Base-by-base conservation (phyloP, 768 basidiomycete species). In the Lentinula aciculospora region DNA sequence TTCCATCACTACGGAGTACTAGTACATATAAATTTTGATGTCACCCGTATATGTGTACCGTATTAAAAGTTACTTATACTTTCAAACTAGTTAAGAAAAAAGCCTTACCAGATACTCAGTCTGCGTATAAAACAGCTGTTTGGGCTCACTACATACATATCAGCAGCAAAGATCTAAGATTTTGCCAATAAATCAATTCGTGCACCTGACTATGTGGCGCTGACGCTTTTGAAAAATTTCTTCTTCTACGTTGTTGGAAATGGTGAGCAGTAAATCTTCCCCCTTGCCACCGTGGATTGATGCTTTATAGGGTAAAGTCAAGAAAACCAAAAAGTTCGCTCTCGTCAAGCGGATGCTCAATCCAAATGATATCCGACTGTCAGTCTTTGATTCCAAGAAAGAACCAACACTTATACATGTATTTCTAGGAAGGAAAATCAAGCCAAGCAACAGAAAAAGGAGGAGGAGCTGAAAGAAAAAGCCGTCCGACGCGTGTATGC, bases 271-370 rank as follows among this genome's bases (percentile, higher is more conserved):
- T 19, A 9, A 19, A 19, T 36, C 36, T 32, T 4, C 4, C 36
- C 31, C 19, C 19, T 36, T 23, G 3, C 23, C 10, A 13, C 13
- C 23, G 7, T 44, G 3, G 8, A 13, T 3, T 21, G 3, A 21
- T 25, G 21, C 3, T 15, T n/a, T n/a, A 2, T 19, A 97, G 94
- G 91, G 85, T 12, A 94, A 85, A 72, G 92, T 91, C 28, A 93
- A 92, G 71, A 96, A 94, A 71, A 95, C 94, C 1, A 81, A 94
- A 72, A 96, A 96, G 69, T 98, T 98, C 69, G 96, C 94, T 2
- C 75, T 85, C 9, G 93, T 96, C 46, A 98, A 98, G 72, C 89
- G 95, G 17, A 79, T 98, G 78, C 73, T 98, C 59, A 94, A 94
- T 68, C 96, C 96, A 0, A 92, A 88, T 66, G 96, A 98, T 69